Conservation (phyloP, 2,329 filamentous ascomycete genomes). For the Monilinia fructigena region DNA sequence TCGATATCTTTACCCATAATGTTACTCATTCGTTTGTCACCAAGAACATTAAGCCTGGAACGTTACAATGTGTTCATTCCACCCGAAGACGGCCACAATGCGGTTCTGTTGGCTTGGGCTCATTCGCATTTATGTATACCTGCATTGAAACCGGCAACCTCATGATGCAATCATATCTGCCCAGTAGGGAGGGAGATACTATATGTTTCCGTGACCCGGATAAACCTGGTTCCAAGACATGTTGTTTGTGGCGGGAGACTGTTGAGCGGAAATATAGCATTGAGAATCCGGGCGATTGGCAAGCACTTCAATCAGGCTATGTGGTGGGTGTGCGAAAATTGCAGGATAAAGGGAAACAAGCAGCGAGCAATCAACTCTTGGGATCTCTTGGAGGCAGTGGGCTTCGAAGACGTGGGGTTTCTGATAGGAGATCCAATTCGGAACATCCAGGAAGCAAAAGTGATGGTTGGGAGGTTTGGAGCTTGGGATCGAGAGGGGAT, state of each 20-base stretch:
- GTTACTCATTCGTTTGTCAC: slow-evolving; percentile 63
- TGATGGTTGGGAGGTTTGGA: slow-evolving; percentile 54
- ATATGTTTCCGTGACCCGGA: slow-evolving; percentile 56
- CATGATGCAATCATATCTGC: slow-evolving; percentile 62
- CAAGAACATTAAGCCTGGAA: slow-evolving; percentile 56
- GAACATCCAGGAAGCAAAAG: slow-evolving; percentile 24
- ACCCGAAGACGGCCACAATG: slow-evolving; percentile 52
- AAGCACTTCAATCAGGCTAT: slow-evolving; percentile 57
- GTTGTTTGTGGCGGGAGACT: slow-evolving; percentile 53
- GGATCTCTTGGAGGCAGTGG: slow-evolving; percentile 14
- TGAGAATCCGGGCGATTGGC: slow-evolving; percentile 64
- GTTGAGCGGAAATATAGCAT: slow-evolving; percentile 54
- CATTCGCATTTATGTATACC: slow-evolving; percentile 64
- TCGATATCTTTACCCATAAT: slow-evolving; percentile 56
- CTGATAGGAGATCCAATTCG: background rate
- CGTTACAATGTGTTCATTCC: slow-evolving; percentile 60
- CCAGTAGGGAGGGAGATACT: slow-evolving; percentile 51
- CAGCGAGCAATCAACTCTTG: background rate
- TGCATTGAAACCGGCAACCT: slow-evolving; percentile 59
- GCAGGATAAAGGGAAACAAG: slow-evolving; percentile 36
- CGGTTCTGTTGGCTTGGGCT: slow-evolving; percentile 56
- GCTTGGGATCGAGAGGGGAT: slow-evolving; percentile 47
- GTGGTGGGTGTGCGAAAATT: slow-evolving; percentile 60
- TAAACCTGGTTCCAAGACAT: slow-evolving; percentile 45
- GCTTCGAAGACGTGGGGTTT: slow-evolving; percentile 29